Conservation (phyloP, 2,329 filamentous ascomycete genomes). For the Corinectria fuckeliana region DNA sequence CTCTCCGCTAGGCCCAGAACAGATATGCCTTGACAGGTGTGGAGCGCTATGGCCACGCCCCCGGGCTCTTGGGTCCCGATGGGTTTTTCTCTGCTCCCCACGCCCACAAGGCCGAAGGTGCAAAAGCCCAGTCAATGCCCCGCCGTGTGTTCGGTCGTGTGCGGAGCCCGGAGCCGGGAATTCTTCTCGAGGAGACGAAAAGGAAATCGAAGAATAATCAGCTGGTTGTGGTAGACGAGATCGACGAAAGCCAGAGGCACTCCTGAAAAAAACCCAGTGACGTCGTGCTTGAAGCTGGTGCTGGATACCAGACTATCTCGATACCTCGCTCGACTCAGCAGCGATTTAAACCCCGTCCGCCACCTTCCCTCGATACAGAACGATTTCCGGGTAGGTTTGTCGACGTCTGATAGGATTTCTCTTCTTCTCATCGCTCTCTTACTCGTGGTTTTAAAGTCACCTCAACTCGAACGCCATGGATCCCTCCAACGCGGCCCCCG, state of each 20-base stretch:
- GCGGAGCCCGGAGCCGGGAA: slow-evolving; percentile 30
- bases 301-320: not conserved
- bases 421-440: slow-evolving; percentile 8
- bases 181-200: slow-evolving; percentile 8
- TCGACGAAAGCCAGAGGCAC: not conserved
- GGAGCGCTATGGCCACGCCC: slow-evolving; percentile 30
- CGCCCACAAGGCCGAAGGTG: not conserved
- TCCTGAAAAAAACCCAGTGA: not conserved
- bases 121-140: not conserved
- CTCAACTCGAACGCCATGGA: slow-evolving; percentile 38
- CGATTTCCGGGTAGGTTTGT: not conserved
- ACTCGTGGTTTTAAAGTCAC: not conserved
- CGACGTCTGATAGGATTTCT: not conserved
- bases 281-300: not conserved
- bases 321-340: not conserved
- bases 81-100: not conserved
- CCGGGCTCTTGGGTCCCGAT: not conserved
- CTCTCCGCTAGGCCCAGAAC: slow-evolving; percentile 26
- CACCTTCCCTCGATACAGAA: not conserved
- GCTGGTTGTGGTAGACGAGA: not conserved
- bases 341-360: not conserved
- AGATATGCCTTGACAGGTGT: slow-evolving; percentile 10
- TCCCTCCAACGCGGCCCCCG: slow-evolving; percentile 56
- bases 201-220: not conserved
- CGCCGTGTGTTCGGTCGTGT: slow-evolving; percentile 11